Evolutionary conservation across 371 early-diverging fungal genomes (phyloP), one percentile per base, ranked within the genome.

Genomic region (Lichtheimia corymbifera): DNA sequence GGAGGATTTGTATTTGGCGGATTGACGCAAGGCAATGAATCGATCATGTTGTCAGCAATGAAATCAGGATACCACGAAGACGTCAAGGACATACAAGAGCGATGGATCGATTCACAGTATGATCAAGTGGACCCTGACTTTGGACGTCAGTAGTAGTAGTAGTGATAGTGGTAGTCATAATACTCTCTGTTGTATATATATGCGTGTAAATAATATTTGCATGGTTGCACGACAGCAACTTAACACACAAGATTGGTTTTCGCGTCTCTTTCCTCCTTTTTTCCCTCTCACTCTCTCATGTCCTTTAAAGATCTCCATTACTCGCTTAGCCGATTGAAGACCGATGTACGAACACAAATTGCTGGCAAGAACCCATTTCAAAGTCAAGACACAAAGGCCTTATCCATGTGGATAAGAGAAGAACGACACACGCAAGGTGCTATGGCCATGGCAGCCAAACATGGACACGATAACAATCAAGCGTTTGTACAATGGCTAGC

Each of bases 1-100:
- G 93, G 92, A 60, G 98, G 98, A 24, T 97, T 88, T 77, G 83
- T 93, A 4, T 94, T 90, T 79, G 94, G 92, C 5, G 93, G 92
- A 3, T 73, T 94, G 50, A 86, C 88, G 4, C 79, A 83, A 59
- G 91, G 88, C n/a, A 93, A 94, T 65, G 91, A 92, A 60, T 84
- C 82, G 14, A 92, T 93, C 43, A 81, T 92, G 74, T 68, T 84
- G 53, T 79, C 87, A 13, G 88, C 88, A 11, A 85, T 82, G 79
- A 69, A 79, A 53, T 58, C 77, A 22, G 85, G 82, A 11, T 81
- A 78, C 30, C 70, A 71, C 45, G 71, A 79, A 45, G 80, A 81
- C 51, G 79, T 88, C 7, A 74, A 79, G 47, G 89, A 88, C 60
- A 81, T 87, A 1, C 89, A 88, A 61, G 89, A 87, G 55, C 64